Percentiles rank a stretch among this genome's conserved stretches.
Conservation (phyloP, 495 filamentous ascomycete species). For the Pseudoneurospora amorphoporcata region DNA sequence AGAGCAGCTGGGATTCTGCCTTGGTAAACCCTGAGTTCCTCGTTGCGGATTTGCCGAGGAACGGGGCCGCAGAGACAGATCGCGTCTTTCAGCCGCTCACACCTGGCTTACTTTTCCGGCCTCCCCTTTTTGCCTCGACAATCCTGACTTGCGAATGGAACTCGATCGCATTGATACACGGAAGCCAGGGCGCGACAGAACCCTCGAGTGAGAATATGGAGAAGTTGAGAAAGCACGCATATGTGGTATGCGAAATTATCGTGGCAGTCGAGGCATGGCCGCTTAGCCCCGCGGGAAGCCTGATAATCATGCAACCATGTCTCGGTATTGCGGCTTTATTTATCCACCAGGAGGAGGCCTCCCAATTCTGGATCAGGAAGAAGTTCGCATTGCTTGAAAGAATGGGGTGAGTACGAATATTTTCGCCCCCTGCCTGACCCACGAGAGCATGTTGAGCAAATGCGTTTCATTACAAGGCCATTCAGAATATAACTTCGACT, state of each 20-base stretch:
- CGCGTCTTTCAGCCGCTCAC: constrained; percentile 66
- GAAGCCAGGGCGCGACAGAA: constrained; percentile 52
- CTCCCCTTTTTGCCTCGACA: constrained; percentile 60
- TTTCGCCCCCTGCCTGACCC: not conserved
- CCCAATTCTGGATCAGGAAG: constrained; percentile 74
- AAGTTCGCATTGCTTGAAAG: constrained; percentile 72
- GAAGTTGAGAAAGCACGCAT: constrained; percentile 50
- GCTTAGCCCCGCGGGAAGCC: constrained; percentile 53
- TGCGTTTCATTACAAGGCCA: not conserved
- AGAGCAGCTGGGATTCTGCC: constrained; percentile 44
- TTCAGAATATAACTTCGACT: not conserved
- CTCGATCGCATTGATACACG: constrained; percentile 69
- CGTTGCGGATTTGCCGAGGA: constrained; percentile 47
- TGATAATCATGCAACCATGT: constrained; percentile 65
- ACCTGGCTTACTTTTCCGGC: constrained; percentile 54
- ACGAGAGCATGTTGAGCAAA: not conserved
- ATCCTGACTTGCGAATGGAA: constrained; percentile 68
- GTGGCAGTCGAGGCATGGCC: constrained; percentile 69
- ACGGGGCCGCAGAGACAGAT: constrained; percentile 38
- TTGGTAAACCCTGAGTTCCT: constrained; percentile 48
- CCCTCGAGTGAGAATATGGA: constrained; percentile 39
- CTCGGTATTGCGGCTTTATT: constrained; percentile 70
- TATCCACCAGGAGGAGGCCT: constrained; percentile 57
- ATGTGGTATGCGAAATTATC: constrained; percentile 63
- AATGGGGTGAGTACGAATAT: constrained; percentile 55